These are phyloP conservation scores for Boletus subcaerulescens DNA, from an alignment of 768 basidiomycete genomes.

Conservation along the genomic window DNA sequence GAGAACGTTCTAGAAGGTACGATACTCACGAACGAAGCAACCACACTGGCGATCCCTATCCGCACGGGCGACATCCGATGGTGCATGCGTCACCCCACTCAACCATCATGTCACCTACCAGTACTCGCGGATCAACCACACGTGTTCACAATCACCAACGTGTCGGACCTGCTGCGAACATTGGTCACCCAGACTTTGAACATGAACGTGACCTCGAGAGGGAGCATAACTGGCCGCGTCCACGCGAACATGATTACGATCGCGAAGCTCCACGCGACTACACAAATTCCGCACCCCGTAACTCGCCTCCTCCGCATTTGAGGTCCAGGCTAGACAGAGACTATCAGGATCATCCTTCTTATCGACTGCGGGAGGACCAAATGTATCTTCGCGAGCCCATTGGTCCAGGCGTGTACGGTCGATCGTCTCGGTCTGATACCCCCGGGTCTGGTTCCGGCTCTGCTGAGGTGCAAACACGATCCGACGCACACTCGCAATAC, in stretches of 20 bases:
- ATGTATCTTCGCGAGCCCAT: conserved; percentile 32
- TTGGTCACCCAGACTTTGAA: conserved; percentile 40
- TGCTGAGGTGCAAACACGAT: conserved; percentile 47
- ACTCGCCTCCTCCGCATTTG: conserved; percentile 42
- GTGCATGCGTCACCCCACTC: conserved; percentile 34
- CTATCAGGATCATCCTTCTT: conserved; percentile 28
- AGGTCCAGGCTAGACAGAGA: conserved; percentile 36
- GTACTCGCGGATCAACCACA: conserved; percentile 33
- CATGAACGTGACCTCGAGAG: conserved; percentile 47
- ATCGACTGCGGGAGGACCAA: conserved; percentile 29
- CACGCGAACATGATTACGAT: conserved; percentile 44
- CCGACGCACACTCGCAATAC: conserved; percentile 45
- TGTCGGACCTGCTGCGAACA: conserved; percentile 57
- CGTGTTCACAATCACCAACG: conserved; percentile 66
- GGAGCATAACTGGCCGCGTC: conserved; percentile 38
- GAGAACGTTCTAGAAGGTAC: conserved; percentile 46
- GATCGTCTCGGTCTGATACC: conserved; percentile 54
- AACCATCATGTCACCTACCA: conserved; percentile 35
- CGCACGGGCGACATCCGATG: conserved; percentile 32
- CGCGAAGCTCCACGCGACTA: conserved; percentile 34
- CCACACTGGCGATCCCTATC: conserved; percentile 34
- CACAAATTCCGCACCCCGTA: conserved; percentile 29
- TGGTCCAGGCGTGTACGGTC: conserved; percentile 29
- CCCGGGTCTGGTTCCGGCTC: conserved; percentile 56
- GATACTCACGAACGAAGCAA: conserved; percentile 42